Evolutionary conservation across 2,329 filamentous ascomycete genomes (phyloP).

Genomic region (Lasiodiplodia sp.): DNA sequence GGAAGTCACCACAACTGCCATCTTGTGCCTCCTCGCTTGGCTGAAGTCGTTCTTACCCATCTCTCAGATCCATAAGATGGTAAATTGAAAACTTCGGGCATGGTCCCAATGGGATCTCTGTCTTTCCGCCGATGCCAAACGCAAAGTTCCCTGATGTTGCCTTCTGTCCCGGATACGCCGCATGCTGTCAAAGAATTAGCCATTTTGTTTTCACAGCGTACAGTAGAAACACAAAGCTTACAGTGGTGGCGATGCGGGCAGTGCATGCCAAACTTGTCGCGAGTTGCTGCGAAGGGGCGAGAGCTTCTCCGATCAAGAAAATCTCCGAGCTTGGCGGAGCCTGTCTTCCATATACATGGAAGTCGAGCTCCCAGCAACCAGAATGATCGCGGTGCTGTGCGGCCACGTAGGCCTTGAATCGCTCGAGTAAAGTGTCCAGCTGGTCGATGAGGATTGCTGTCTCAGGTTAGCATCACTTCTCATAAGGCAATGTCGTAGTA

Average conservation of each 20-base stretch:
- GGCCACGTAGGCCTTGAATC: background rate
- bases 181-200: slow-evolving; percentile 49
- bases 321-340: slow-evolving; percentile 34
- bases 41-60: slow-evolving; percentile 35
- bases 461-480: background rate
- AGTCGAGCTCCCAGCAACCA: background rate
- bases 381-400: background rate
- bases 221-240: background rate
- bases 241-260: slow-evolving; percentile 45
- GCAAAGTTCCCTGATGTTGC: slow-evolving; percentile 62
- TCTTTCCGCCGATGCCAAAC: slow-evolving; percentile 50
- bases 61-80: slow-evolving; percentile 56
- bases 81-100: slow-evolving; percentile 58
- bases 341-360: background rate
- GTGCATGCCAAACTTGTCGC: slow-evolving; percentile 54
- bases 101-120: slow-evolving; percentile 48
- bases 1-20: background rate
- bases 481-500: too few species aligned
- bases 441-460: background rate
- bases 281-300: slow-evolving; percentile 55
- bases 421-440: background rate
- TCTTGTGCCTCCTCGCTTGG: background rate
- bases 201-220: fast-evolving
- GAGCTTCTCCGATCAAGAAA: slow-evolving; percentile 56
- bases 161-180: slow-evolving; percentile 58